Base-by-base conservation (phyloP, 148 eudicot species). In the Camellia japonica region DNA sequence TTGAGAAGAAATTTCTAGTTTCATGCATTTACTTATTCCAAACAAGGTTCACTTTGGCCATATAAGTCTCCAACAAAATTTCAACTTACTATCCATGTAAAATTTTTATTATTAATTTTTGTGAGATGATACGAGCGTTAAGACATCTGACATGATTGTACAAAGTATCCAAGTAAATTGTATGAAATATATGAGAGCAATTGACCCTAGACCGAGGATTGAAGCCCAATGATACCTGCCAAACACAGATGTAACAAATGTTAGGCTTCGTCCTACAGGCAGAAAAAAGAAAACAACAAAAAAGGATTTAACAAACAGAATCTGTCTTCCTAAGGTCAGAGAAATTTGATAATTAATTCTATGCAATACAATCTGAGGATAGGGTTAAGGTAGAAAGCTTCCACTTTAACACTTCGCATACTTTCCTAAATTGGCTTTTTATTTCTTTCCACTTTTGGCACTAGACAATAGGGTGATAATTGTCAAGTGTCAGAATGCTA, bases 211-310 rank as follows among this genome's bases (percentile, higher is more conserved):
- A 92, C 88, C 16, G 89, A 80, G 1, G 95, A 90, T 51, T 90
- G 95, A 84, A 92, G 80, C 76, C 95, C 95, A 66, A 92, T 92
- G 46, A 92, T 82, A 59, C 95, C 95, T 92, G 95, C 82, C 59
- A 88, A 86, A 80, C 18, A 78, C 5, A 42, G 63, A 75, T 58
- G 20, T 19, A 63, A 58, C 15, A 49, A 62, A 60, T 56, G 81
- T 81, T 55, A 86, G 68, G 41, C 41, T 10, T 20, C 72, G 11
- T 18, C 20, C 55, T 14, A 49, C 16, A 60, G 5, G 9, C 49
- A 49, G 38, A 30, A 30, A 30, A 30, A 30, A 30, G 38, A 30
- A 30, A 30, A 30, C 38, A 1, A 30, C 38, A 30, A 30, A 11
- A 16, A 68, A 42, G 15, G 63, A 38, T 38, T 74, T 23, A 71